phyloP scores from a whole-genome alignment of 2,329 filamentous ascomycete genomes.

The Fusarium pseudocircinatum region DNA sequence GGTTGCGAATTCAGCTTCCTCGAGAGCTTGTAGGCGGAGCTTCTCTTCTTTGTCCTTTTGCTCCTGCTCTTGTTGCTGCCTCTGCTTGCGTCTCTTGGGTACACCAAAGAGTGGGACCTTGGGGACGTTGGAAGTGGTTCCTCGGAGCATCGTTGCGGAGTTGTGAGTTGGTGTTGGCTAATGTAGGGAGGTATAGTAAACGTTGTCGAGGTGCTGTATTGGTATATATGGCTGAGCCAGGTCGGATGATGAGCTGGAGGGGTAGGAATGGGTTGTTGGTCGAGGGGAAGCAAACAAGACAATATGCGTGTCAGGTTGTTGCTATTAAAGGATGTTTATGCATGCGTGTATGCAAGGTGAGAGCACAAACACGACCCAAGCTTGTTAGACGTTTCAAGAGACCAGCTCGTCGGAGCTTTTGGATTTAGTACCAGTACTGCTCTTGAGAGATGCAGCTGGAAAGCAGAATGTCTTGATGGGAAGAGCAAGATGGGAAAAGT shows the following conservation, averaged over 20 bases:
- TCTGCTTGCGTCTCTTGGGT: constrained; percentile 42
- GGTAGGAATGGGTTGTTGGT: constrained; percentile 12
- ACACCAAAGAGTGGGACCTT: constrained; percentile 41
- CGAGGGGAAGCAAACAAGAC: constrained; percentile 22
- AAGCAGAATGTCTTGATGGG: neutral
- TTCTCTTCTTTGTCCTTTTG: constrained; percentile 33
- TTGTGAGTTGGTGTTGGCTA: neutral
- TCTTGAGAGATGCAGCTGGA: neutral
- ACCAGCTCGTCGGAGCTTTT: constrained; percentile 28
- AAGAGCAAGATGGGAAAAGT: neutral
- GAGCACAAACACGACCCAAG: constrained; percentile 23
- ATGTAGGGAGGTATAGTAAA: neutral
- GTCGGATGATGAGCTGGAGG: constrained; percentile 17
- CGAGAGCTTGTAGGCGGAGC: constrained; percentile 37
- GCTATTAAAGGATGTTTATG: constrained; percentile 26
- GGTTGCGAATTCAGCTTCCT: constrained; percentile 45
- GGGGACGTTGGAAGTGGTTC: constrained; percentile 29
- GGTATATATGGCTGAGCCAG: constrained; percentile 1
- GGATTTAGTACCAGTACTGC: neutral
- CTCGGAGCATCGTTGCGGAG: constrained; percentile 33
- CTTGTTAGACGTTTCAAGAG: constrained; percentile 29
- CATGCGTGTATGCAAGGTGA: constrained; percentile 13
- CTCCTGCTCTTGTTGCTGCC: constrained; percentile 37
- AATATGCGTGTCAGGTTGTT: constrained; percentile 32
- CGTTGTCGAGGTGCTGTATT: neutral